A percentile compares a stretch with the other conserved stretches of the same genome.
Evolutionary conservation across 164 flowering plant genomes (phyloP).

Genomic region (Dillenia suffruticosa): DNA sequence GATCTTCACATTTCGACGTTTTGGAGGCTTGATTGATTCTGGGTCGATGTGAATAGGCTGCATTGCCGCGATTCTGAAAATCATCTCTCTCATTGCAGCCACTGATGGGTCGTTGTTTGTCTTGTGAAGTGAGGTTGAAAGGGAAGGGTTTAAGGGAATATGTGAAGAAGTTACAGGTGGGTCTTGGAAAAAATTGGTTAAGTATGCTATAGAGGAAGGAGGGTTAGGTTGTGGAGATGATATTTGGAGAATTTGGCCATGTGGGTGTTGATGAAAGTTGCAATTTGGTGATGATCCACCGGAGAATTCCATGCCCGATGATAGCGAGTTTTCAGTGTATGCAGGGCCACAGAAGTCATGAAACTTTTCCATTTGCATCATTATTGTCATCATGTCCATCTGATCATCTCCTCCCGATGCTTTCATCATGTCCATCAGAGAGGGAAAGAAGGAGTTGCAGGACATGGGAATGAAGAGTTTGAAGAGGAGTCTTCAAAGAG

Average conservation of each 20-base stretch:
- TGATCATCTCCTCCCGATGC: constrained; percentile 33
- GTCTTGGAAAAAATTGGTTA: not conserved
- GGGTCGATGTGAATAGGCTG: constrained; percentile 61
- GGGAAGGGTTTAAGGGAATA: not conserved
- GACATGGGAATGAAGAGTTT: not conserved
- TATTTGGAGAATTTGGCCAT: not conserved
- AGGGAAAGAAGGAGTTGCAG: not conserved
- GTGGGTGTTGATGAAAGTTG: constrained; percentile 14
- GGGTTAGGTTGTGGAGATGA: not conserved
- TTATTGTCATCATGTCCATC: constrained; percentile 51
- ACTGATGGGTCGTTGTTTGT: constrained; percentile 23
- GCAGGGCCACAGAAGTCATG: constrained; percentile 32
- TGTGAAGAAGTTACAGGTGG: too few relatives aligned
- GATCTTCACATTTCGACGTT: constrained; percentile 50
- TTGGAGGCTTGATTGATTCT: constrained; percentile 42
- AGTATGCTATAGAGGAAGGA: constrained; percentile 14
- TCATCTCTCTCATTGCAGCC: constrained; percentile 59
- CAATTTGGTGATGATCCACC: constrained; percentile 12
- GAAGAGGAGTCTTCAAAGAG: too few relatives aligned
- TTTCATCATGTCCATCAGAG: constrained; percentile 19
- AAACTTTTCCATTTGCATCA: constrained; percentile 56
- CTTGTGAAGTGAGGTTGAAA: not conserved
- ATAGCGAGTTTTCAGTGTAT: constrained; percentile 11
- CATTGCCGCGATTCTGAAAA: constrained; percentile 51
- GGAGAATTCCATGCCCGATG: constrained; percentile 22